phyloP scores from a whole-genome alignment of 2,329 filamentous ascomycete species.

The Exophiala xenobiotica region DNA sequence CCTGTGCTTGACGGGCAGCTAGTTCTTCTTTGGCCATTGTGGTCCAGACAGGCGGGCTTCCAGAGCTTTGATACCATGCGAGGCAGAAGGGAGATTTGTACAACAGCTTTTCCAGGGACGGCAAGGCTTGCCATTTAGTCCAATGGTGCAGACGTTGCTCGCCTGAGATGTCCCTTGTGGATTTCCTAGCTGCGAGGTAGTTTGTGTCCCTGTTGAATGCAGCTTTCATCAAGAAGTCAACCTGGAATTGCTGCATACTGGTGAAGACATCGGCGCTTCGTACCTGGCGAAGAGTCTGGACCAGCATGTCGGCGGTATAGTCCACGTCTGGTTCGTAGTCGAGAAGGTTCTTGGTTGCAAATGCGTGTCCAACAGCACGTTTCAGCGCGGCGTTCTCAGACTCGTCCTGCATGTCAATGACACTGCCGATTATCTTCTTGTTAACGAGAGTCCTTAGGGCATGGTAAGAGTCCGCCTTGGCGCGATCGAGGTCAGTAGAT shows the following conservation, averaged over 20 bases:
- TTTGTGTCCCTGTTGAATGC: constrained; percentile 64
- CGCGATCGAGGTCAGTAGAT: no score
- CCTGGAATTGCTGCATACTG: constrained; percentile 78
- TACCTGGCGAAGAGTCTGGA: background rate
- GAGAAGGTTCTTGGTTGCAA: constrained; percentile 13
- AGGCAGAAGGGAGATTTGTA: constrained; percentile 68
- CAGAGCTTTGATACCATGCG: constrained; percentile 14
- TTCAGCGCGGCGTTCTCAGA: constrained; percentile 9
- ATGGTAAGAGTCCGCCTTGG: constrained; percentile 31
- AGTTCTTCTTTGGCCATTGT: constrained; percentile 16
- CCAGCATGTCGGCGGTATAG: constrained; percentile 2
- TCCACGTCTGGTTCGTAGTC: constrained; percentile 17
- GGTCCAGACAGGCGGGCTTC: constrained; percentile 10
- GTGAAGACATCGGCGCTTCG: constrained; percentile 7
- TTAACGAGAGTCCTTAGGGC: constrained; percentile 23
- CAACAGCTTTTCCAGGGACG: constrained; percentile 47
- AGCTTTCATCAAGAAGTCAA: constrained; percentile 60
- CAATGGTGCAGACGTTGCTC: constrained; percentile 22
- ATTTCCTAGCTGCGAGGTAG: constrained; percentile 67
- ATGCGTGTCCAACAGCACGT: constrained; percentile 14
- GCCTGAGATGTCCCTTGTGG: constrained; percentile 31
- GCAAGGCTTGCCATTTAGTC: constrained; percentile 12
- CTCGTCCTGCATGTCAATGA: constrained; percentile 23
- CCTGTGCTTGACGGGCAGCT: background rate
- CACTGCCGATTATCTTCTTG: constrained; percentile 7